Conservation (phyloP, 345 rosid species). For the Odontarrhena argentea region DNA sequence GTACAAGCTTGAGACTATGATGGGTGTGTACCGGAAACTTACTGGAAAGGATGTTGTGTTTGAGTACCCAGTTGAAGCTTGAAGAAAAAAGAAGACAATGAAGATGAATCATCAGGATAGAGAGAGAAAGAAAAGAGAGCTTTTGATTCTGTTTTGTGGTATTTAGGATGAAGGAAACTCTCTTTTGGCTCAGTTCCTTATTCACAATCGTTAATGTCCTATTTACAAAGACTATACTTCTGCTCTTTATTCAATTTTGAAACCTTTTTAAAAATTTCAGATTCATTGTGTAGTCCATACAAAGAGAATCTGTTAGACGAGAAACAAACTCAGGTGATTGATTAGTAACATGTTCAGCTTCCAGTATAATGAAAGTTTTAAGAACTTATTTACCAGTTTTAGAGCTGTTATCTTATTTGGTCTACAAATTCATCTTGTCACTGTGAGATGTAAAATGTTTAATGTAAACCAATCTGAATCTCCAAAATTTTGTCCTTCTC, state of each 20-base stretch:
- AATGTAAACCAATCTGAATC: background rate
- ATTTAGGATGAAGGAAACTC: conserved; percentile 37
- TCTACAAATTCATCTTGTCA: too few relatives aligned
- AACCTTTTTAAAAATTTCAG: background rate
- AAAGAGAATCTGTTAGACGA: background rate
- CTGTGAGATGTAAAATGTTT: background rate
- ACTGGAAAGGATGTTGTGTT: conserved; percentile 84
- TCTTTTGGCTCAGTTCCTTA: conserved; percentile 38
- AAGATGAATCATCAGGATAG: conserved; percentile 33
- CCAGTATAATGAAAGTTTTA: too few relatives aligned
- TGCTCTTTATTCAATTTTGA: conserved; percentile 31
- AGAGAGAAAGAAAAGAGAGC: conserved; percentile 17
- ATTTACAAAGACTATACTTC: conserved; percentile 18
- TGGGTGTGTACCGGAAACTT: conserved; percentile 86
- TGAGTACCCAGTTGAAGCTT: conserved; percentile 75
- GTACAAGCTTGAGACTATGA: conserved; percentile 72
- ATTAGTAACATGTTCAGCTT: too few relatives aligned
- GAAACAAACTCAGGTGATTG: background rate
- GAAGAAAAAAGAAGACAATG: conserved; percentile 31
- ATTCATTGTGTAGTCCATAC: background rate
- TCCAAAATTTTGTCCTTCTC: background rate
- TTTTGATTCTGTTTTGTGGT: conserved; percentile 36
- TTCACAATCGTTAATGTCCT: conserved; percentile 32
- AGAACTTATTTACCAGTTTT: too few relatives aligned
- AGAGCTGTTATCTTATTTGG: too few relatives aligned